phyloP scores from a whole-genome alignment of 2,329 filamentous ascomycete species.

The Fusarium fracticaudum region DNA sequence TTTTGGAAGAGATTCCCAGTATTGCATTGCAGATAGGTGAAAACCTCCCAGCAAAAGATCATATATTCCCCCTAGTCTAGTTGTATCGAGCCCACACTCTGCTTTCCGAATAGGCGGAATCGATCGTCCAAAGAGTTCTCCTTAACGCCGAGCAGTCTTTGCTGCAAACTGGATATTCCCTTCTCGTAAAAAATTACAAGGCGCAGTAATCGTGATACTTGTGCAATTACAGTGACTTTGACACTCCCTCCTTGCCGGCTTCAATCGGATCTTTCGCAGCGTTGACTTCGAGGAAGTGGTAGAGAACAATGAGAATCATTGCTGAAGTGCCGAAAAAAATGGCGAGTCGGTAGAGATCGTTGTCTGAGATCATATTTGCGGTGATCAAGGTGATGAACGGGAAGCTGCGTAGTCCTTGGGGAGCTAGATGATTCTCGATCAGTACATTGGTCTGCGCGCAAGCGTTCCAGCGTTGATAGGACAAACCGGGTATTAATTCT shows the following conservation, averaged over 20 bases:
- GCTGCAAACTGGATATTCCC: slow-evolving; percentile 17
- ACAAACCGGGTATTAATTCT: slow-evolving; percentile 2
- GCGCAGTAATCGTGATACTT: slow-evolving; percentile 5
- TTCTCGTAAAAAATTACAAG: slow-evolving; percentile 24
- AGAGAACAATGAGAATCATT: slow-evolving; percentile 92
- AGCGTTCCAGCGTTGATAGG: not conserved
- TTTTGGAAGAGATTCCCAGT: not conserved
- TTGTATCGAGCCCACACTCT: slow-evolving; percentile 3
- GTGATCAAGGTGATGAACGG: slow-evolving; percentile 2
- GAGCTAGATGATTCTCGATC: slow-evolving; percentile 14
- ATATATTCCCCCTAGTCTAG: not conserved
- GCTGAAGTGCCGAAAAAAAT: slow-evolving; percentile 90
- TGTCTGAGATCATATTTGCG: slow-evolving; percentile 90
- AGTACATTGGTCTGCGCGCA: slow-evolving; percentile 11
- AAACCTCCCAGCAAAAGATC: not conserved
- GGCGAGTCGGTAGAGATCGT: slow-evolving; percentile 88
- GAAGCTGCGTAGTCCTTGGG: not conserved
- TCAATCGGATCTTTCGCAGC: slow-evolving; percentile 50
- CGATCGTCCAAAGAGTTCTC: slow-evolving; percentile 23
- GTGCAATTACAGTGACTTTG: slow-evolving; percentile 30
- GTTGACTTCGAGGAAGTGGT: slow-evolving; percentile 97
- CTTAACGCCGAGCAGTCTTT: slow-evolving; percentile 31
- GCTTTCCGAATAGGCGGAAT: not conserved
- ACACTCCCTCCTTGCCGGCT: slow-evolving; percentile 11
- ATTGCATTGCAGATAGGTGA: slow-evolving; percentile 5